Evolutionary conservation across 768 basidiomycete species (phyloP), one percentile per base, ranked within the genome.

Genomic region (Coprinellus micaceus): DNA sequence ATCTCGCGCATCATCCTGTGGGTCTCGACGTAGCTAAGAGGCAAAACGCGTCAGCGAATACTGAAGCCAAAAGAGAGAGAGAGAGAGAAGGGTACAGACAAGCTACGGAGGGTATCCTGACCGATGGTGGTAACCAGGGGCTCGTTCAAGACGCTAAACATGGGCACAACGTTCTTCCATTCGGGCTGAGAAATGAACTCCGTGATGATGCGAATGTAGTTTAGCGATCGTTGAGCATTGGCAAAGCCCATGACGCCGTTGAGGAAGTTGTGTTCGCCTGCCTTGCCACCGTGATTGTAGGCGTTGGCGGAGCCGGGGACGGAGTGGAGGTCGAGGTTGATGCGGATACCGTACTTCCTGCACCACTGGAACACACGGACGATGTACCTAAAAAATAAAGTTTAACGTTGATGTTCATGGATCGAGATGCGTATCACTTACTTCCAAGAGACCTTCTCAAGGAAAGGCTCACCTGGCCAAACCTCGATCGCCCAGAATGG

Each of bases 181-280:
- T 91, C 80, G 2, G 84, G 80, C 68, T 91, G 88, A n/a, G 82
- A 80, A 67, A 95, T 86, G 72, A 94, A 95, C 69, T 90, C 88
- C 51, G 83, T 79, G 63, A 89, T 74, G 47, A 85, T 80, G n/a
- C 91, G 82, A 61, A 94, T 88, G 63, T 88, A 85, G 66, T 89
- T 81, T 45, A 94, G 71, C 7, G 85, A 75, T 15, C 92, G 82
- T 68, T 94, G 85, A 17, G 89, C 92, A 62, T 95, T 94, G 36
- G 91, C 89, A 55, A 90, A 68, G 21, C 93, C 93, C 93, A 94
- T 94, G 33, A 85, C 81, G 28, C 86, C 85, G 59, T 81, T 75
- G 62, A 89, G 65, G 63, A 85, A 87, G 66, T 92, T 89, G 66
- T 88, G 66, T 24, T 70, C 69, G 4, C 89, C 90, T 9, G 63